Evolutionary conservation across 768 basidiomycete genomes (phyloP).

Genomic region (Suillus americanus): DNA sequence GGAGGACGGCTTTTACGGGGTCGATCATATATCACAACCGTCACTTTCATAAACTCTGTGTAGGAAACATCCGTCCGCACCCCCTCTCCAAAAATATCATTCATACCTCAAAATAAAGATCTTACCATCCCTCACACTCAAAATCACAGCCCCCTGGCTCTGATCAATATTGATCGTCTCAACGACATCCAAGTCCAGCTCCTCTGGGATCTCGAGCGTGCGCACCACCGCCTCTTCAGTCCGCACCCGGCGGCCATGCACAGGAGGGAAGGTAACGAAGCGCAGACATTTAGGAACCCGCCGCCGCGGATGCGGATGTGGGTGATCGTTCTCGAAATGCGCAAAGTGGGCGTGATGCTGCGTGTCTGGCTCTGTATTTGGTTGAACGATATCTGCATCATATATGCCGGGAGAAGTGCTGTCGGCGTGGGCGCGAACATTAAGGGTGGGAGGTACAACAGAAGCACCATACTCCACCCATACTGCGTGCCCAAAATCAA

Average conservation of each 20-base stretch:
- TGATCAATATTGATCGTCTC: slow-evolving; percentile 82
- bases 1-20: background rate
- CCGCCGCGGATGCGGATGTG: slow-evolving; percentile 20
- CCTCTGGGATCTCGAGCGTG: slow-evolving; percentile 63
- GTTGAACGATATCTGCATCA: background rate
- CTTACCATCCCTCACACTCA: slow-evolving; percentile 65
- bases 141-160: slow-evolving; percentile 68
- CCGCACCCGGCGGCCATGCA: slow-evolving; percentile 22
- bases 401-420: background rate
- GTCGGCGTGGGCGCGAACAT: background rate
- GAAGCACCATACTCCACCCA: slow-evolving; percentile 63
- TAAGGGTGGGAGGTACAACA: background rate
- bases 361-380: background rate
- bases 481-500: slow-evolving; percentile 87
- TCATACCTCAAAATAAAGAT: slow-evolving; percentile 75
- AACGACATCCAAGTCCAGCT: slow-evolving; percentile 61
- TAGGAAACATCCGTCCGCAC: background rate
- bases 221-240: slow-evolving; percentile 47
- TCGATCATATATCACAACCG: background rate
- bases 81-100: slow-evolving; percentile 16
- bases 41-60: background rate
- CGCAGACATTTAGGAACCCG: slow-evolving; percentile 50
- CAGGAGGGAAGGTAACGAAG: slow-evolving; percentile 72
- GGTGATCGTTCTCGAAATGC: background rate
- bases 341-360: slow-evolving; percentile 1